phyloP scores from a whole-genome alignment of 139 green algal species.

The Haematococcus sp. region DNA sequence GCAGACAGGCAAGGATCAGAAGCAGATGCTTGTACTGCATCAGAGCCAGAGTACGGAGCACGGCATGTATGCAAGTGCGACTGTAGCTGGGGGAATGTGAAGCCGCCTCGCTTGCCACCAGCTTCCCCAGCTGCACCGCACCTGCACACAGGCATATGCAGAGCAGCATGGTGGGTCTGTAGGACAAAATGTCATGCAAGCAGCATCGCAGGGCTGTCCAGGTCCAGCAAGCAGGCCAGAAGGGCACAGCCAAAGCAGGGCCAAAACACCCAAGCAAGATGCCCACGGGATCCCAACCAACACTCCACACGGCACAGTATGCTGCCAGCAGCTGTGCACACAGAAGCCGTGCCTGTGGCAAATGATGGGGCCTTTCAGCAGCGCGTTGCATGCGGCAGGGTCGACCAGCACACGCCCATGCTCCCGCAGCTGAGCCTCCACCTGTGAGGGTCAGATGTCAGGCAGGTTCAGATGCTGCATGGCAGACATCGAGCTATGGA shows the following conservation, averaged over 20 bases:
- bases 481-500: too few species aligned
- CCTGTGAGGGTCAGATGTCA: neutral
- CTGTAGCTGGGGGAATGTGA: neutral
- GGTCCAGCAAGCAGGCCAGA: too few species aligned
- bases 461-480: too few species aligned
- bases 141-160: neutral
- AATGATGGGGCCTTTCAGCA: conserved; percentile 47
- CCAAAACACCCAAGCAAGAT: too few species aligned
- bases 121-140: neutral
- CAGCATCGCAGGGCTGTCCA: too few species aligned
- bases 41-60: neutral
- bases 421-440: conserved; percentile 21
- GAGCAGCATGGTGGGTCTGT: neutral
- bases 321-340: too few species aligned
- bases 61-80: neutral
- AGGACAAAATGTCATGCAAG: neutral
- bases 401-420: conserved; percentile 40
- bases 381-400: conserved; percentile 19
- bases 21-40: neutral
- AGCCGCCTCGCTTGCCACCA: neutral
- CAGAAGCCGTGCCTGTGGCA: conserved; percentile 8
- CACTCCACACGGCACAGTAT: too few species aligned
- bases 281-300: too few species aligned
- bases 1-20: neutral
- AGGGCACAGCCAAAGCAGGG: too few species aligned